A percentile compares a stretch with the other conserved stretches of the same genome.
phyloP scores from a whole-genome alignment of 2,329 filamentous ascomycete genomes.

The Esteya vermicola region DNA sequence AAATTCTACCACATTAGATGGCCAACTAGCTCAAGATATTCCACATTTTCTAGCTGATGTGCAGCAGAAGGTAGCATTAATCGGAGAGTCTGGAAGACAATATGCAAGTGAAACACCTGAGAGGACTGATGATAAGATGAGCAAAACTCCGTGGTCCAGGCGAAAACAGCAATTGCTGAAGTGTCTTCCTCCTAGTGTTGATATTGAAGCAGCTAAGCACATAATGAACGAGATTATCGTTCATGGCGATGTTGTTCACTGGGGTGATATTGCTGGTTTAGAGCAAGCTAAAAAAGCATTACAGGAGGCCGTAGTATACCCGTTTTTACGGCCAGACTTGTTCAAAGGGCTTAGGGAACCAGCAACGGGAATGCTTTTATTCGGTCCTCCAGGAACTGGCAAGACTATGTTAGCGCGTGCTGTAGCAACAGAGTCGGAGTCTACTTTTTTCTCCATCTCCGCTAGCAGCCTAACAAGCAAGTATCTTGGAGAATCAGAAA shows the following conservation, averaged over 20 bases:
- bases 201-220: slow-evolving; percentile 69
- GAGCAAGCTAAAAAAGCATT: slow-evolving; percentile 82
- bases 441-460: slow-evolving; percentile 94
- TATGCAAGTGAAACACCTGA: slow-evolving; percentile 2
- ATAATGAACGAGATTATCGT: slow-evolving; percentile 95
- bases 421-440: slow-evolving; percentile 86
- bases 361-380: slow-evolving; percentile 86
- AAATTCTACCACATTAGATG: too few species aligned
- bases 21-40: too few species aligned
- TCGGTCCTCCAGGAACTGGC: slow-evolving; percentile 92
- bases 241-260: slow-evolving; percentile 85
- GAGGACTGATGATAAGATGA: not conserved
- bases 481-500: slow-evolving; percentile 91
- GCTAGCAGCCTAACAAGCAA: slow-evolving; percentile 91
- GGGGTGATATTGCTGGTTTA: slow-evolving; percentile 84
- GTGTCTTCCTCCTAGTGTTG: slow-evolving; percentile 67
- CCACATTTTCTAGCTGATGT: too few species aligned
- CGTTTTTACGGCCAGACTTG: slow-evolving; percentile 84
- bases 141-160: slow-evolving; percentile 35
- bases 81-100: too few species aligned
- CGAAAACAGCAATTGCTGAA: slow-evolving; percentile 55
- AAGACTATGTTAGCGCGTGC: slow-evolving; percentile 96
- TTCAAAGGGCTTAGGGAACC: slow-evolving; percentile 94
- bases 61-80: too few species aligned
- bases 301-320: slow-evolving; percentile 93